phyloP scores from a whole-genome alignment of 768 basidiomycete species.

The Epithele typhae region DNA sequence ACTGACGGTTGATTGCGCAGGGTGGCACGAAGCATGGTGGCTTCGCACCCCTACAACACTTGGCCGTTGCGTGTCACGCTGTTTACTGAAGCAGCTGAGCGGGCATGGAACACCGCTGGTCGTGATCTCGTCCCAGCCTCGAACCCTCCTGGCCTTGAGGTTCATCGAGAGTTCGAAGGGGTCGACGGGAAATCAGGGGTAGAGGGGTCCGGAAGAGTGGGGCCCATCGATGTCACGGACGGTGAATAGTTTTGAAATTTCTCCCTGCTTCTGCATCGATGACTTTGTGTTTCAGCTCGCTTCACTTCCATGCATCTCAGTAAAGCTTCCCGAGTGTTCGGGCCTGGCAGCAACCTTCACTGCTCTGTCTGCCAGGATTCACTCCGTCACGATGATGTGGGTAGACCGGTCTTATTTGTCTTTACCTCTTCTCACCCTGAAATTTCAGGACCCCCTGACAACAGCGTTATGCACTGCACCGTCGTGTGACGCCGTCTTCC shows the following conservation, averaged over 20 bases:
- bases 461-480: slow-evolving; percentile 49
- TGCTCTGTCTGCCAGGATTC: slow-evolving; percentile 47
- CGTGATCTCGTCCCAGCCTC: slow-evolving; percentile 23
- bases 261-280: too few relatives aligned
- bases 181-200: slow-evolving; percentile 62
- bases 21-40: slow-evolving; percentile 59
- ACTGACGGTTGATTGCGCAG: slow-evolving; percentile 27
- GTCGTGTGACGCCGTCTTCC: slow-evolving; percentile 49
- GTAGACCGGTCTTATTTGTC: too few relatives aligned
- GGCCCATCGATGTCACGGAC: slow-evolving; percentile 56
- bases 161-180: slow-evolving; percentile 55
- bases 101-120: slow-evolving; percentile 43
- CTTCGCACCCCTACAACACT: slow-evolving; percentile 59
- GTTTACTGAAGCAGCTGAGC: slow-evolving; percentile 60
- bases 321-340: slow-evolving; percentile 43
- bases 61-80: slow-evolving; percentile 76
- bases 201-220: slow-evolving; percentile 47
- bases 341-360: slow-evolving; percentile 27
- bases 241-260: too few relatives aligned
- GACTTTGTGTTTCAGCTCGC: too few relatives aligned
- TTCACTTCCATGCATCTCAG: slow-evolving; percentile 47
- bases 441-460: slow-evolving; percentile 43
- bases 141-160: slow-evolving; percentile 52
- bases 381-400: slow-evolving; percentile 41
- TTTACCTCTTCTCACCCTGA: slow-evolving; percentile 2